Evolutionary conservation across 2,329 filamentous ascomycete species (phyloP), one percentile per base, ranked within the genome.

Genomic region (Conoideocrella luteorostrata): DNA sequence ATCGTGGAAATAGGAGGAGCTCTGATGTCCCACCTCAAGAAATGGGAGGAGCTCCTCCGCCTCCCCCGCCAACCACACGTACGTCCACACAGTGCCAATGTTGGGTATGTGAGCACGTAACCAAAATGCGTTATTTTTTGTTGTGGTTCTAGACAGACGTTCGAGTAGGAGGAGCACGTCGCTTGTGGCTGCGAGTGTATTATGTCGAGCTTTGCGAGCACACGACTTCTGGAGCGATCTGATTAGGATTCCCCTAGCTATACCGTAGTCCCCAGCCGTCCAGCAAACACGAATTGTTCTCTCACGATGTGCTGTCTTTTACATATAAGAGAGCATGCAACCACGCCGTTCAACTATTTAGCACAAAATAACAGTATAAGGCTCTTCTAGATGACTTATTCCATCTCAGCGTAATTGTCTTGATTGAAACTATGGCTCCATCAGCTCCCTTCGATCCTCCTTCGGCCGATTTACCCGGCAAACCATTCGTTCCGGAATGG

Each of bases 401-500:
- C 26, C 26, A 28, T 28, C 13, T 13, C 26, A 28, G 26, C 26
- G 13, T 13, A n/a, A 7, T 28, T 28, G 26, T 28, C 26, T 28
- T 28, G 7, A 28, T 46, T 23, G 22, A 41, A 18, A 43, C 13
- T 21, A 60, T 60, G 56, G 44, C 56, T 17, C 50, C 61, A 47
- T 53, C 65, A 34, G 58, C 67, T 15, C 57, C 62, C 4, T 72
- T 72, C 53, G 64, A 58, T 44, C 66, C 68, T 11, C 64, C 66
- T 7, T 47, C 66, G 4, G 51, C 63, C 15, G 52, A 64, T 39
- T 52, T 65, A n/a, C 50, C 52, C 2, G 60, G 60, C 44, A 72
- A 72, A 51, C 68, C 68, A 7, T 52, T 48, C n/a, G 66, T 72
- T 9, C 58, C 66, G 9, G 52, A 54, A 55, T 71, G 68, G 68